phyloP scores from a whole-genome alignment of 768 basidiomycete genomes.

The Rhizopogon vinicolor region DNA sequence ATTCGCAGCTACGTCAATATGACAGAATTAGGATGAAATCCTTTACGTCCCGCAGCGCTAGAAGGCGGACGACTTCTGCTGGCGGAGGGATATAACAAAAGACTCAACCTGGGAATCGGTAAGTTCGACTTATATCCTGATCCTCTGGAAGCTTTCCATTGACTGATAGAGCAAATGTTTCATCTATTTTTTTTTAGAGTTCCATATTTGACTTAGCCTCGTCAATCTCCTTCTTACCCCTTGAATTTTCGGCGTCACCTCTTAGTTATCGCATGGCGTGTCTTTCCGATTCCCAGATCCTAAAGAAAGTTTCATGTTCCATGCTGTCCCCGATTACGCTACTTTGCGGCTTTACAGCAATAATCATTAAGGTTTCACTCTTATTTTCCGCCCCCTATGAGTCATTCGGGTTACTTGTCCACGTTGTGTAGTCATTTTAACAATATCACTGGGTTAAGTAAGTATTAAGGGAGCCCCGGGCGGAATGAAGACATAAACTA shows the following conservation, averaged over 20 bases:
- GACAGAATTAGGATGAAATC: conserved; percentile 21
- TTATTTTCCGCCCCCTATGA: background rate
- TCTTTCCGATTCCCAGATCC: background rate
- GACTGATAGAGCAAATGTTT: background rate
- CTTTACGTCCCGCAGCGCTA: conserved; percentile 18
- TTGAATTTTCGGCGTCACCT: background rate
- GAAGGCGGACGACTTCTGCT: conserved; percentile 27
- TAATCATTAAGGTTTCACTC: background rate
- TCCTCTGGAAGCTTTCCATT: background rate
- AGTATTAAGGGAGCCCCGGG: background rate
- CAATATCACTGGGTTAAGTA: background rate
- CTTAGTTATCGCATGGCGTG: background rate
- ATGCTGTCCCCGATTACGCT: background rate
- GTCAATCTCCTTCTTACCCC: background rate
- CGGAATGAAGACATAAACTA: conserved; percentile 1
- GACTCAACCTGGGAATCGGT: background rate
- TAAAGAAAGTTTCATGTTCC: background rate
- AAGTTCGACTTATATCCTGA: background rate
- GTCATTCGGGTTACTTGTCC: background rate
- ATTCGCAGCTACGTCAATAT: conserved; percentile 12
- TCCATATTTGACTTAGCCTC: background rate
- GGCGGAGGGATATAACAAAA: conserved; percentile 24
- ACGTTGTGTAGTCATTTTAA: background rate
- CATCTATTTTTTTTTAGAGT: background rate
- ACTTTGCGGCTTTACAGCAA: background rate